phyloP scores from a whole-genome alignment of 352 stramenopile genomes.

The Pythium phragmiticola region DNA sequence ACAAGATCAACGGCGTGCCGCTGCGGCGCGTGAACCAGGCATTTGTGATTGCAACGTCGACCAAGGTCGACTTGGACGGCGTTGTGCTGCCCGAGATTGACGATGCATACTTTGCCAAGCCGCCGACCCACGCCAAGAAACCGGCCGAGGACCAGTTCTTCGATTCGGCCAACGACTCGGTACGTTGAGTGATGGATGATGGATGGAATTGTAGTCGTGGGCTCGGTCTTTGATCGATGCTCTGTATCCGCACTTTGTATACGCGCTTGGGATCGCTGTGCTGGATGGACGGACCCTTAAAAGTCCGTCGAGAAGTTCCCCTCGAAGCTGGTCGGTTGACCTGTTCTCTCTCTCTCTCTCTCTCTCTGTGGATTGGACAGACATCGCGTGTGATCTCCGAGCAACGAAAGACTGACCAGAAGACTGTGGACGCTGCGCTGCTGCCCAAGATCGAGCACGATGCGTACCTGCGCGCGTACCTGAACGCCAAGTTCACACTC shows the following conservation, averaged over 20 bases:
- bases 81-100: constrained; percentile 91
- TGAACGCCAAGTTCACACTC: constrained; percentile 98
- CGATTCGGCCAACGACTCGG: constrained; percentile 28
- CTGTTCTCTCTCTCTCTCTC: background rate
- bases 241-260: constrained; percentile 9
- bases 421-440: constrained; percentile 90
- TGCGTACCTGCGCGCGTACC: constrained; percentile 94
- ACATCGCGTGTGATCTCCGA: constrained; percentile 60
- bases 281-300: background rate
- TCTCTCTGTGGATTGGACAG: constrained; percentile 15
- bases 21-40: constrained; percentile 96
- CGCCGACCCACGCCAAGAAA: constrained; percentile 76
- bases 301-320: constrained; percentile 1
- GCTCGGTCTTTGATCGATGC: background rate
- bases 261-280: constrained; percentile 71
- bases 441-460: constrained; percentile 61
- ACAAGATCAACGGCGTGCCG: constrained; percentile 97
- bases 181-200: constrained; percentile 17
- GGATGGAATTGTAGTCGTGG: background rate
- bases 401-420: constrained; percentile 95
- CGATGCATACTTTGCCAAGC: constrained; percentile 97
- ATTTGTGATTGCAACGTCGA: constrained; percentile 98
- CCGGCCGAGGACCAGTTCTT: constrained; percentile 98
- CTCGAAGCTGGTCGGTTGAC: constrained; percentile 25
- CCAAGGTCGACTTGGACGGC: constrained; percentile 93